phyloP scores from a whole-genome alignment of 2,329 filamentous ascomycete genomes.

The Pyricularia sp. region DNA sequence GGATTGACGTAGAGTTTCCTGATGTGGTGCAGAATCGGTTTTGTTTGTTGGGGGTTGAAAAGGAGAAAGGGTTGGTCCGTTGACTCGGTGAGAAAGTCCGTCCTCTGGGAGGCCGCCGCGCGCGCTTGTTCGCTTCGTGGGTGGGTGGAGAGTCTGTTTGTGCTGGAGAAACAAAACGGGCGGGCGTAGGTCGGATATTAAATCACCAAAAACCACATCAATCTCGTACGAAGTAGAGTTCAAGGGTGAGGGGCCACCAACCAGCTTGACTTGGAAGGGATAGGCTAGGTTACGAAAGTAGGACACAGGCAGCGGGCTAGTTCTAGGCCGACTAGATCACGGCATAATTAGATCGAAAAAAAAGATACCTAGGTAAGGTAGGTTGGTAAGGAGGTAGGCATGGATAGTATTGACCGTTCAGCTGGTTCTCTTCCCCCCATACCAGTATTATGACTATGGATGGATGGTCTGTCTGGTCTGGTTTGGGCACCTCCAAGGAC shows the following conservation, averaged over 20 bases:
- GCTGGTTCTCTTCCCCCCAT: not conserved
- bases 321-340: not conserved
- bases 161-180: not conserved
- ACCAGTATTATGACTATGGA: too few relatives aligned
- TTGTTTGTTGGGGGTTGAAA: not conserved
- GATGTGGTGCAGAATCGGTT: not conserved
- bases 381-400: not conserved
- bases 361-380: not conserved
- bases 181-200: not conserved
- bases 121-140: not conserved
- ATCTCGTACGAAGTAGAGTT: not conserved
- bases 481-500: not conserved
- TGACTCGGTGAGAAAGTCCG: not conserved
- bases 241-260: not conserved
- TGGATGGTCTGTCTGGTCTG: too few relatives aligned
- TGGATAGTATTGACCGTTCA: not conserved
- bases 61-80: not conserved
- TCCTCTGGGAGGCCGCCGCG: not conserved
- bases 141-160: not conserved
- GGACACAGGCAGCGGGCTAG: not conserved
- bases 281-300: not conserved
- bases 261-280: not conserved
- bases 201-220: not conserved
- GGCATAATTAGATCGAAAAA: not conserved
- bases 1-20: not conserved